phyloP scores from a whole-genome alignment of 2,329 filamentous ascomycete species.

The Phaeosphaeriaceae sp. region DNA sequence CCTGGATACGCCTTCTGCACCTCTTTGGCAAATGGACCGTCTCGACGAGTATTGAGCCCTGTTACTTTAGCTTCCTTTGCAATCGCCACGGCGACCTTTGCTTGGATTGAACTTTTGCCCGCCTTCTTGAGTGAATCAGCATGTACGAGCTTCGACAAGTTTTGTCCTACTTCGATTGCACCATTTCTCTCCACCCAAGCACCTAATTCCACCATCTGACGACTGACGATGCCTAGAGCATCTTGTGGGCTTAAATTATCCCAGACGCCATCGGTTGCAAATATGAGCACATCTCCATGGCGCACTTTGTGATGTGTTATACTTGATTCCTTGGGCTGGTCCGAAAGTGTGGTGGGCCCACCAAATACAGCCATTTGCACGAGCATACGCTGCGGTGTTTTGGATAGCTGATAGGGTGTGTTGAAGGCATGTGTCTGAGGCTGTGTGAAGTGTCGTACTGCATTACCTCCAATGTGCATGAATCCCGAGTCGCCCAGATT shows the following conservation, averaged over 20 bases:
- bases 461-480: constrained; percentile 82
- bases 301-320: constrained; percentile 76
- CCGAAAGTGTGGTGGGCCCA: constrained; percentile 70
- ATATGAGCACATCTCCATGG: constrained; percentile 91
- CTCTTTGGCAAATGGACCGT: constrained; percentile 94
- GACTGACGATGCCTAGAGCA: constrained; percentile 78
- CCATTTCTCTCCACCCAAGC: constrained; percentile 71
- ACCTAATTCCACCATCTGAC: constrained; percentile 73
- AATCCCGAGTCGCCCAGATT: constrained; percentile 97
- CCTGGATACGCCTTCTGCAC: constrained; percentile 86
- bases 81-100: constrained; percentile 77
- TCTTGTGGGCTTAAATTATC: constrained; percentile 95
- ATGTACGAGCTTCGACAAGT: constrained; percentile 62
- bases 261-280: constrained; percentile 94
- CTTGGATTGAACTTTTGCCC: constrained; percentile 69
- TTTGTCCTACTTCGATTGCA: constrained; percentile 61
- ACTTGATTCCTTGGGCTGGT: constrained; percentile 83
- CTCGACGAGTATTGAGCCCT: constrained; percentile 78
- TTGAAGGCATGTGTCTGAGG: constrained; percentile 98
- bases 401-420: constrained; percentile 91
- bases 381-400: constrained; percentile 81
- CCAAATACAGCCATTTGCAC: constrained; percentile 84
- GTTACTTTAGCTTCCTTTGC: constrained; percentile 83
- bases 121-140: constrained; percentile 52
- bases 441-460: constrained; percentile 80